Conservation (phyloP, 2,329 filamentous ascomycete species). For the Talaromyces sp. region DNA sequence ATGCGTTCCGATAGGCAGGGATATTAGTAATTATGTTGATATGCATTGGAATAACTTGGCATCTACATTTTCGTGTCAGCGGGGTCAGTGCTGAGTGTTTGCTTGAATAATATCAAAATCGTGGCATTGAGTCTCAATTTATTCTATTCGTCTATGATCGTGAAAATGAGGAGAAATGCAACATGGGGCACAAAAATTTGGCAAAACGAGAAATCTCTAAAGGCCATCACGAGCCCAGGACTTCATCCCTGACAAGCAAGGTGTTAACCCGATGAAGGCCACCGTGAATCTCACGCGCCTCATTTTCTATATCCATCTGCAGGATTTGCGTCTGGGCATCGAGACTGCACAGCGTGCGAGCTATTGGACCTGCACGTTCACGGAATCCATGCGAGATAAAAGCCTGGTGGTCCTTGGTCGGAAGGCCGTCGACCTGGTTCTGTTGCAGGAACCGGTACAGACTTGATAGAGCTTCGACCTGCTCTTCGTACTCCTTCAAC, state of each 20-base stretch:
- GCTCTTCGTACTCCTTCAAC: constrained; percentile 16
- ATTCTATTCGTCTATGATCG: not conserved
- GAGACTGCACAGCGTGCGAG: constrained; percentile 11
- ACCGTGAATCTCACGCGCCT: constrained; percentile 48
- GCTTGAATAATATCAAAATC: not conserved
- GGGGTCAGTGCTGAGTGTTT: not conserved
- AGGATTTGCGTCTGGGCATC: constrained; percentile 15
- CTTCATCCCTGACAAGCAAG: not conserved
- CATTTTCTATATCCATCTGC: constrained; percentile 40
- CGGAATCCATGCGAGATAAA: not conserved
- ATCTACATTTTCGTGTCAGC: not conserved
- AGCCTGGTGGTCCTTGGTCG: not conserved
- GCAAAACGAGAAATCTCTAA: not conserved
- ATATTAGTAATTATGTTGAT: not conserved
- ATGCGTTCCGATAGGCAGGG: not conserved
- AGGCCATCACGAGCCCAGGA: not conserved
- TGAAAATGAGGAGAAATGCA: not conserved
- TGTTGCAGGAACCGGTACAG: constrained; percentile 14
- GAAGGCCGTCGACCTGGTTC: constrained; percentile 5
- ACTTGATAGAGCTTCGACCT: constrained; percentile 12
- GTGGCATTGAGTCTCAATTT: not conserved
- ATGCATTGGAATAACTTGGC: not conserved
- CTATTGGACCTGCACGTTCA: constrained; percentile 13
- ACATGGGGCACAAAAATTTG: not conserved
- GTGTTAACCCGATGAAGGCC: not conserved